Percentiles rank a stretch among this genome's conserved stretches.
Evolutionary conservation across 73 alveolate species (phyloP).

Genomic region (Paramecium sexaurelia): DNA sequence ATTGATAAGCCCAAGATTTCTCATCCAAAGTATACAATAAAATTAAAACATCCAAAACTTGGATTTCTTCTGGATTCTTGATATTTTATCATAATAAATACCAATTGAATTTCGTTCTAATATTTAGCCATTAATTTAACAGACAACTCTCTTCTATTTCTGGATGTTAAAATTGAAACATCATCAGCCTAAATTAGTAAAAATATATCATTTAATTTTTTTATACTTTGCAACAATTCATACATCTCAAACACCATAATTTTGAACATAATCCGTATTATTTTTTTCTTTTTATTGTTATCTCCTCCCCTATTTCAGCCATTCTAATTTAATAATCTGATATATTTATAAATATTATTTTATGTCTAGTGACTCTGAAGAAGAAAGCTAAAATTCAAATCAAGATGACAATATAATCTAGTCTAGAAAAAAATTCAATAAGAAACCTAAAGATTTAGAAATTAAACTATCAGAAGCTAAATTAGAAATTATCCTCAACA

Average conservation of each 20-base stretch:
- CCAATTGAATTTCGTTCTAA: slow-evolving; percentile 35
- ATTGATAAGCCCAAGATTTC: neutral
- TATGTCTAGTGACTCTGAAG: neutral
- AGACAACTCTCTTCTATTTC: slow-evolving; percentile 59
- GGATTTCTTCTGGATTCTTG: slow-evolving; percentile 29
- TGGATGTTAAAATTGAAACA: slow-evolving; percentile 56
- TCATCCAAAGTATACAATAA: slow-evolving; percentile 17
- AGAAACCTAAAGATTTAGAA: neutral
- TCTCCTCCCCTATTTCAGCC: neutral
- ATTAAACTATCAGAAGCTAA: neutral
- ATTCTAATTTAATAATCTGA: neutral
- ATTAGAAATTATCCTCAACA: neutral
- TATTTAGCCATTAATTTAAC: slow-evolving; percentile 50
- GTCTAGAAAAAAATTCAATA: neutral
- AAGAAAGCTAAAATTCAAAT: neutral
- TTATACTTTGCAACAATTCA: slow-evolving; percentile 61
- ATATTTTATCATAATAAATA: neutral
- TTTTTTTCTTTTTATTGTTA: slow-evolving; percentile 36
- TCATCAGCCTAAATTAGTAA: slow-evolving; percentile 64
- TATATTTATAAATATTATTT: neutral
- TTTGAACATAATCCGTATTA: slow-evolving; percentile 45
- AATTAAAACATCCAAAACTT: slow-evolving; percentile 43
- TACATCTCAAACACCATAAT: slow-evolving; percentile 56
- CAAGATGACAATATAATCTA: no score
- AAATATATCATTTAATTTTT: neutral